phyloP scores from a whole-genome alignment of 345 rosid genomes.

The Rhizophora apiculata region DNA sequence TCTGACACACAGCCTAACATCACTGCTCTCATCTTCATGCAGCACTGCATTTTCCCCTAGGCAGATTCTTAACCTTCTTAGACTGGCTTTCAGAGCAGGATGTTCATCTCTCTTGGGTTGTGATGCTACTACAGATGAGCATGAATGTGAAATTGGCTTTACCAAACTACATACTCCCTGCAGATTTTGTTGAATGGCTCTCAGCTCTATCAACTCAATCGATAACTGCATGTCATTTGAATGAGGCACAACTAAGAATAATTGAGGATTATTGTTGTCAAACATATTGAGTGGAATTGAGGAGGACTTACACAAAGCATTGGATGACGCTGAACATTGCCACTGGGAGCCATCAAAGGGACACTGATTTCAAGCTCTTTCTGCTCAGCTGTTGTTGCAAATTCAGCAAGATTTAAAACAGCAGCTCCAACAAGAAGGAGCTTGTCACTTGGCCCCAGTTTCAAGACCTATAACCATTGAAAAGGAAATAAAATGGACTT shows the following conservation, averaged over 20 bases:
- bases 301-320: slow-evolving; percentile 33
- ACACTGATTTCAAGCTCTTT: slow-evolving; percentile 48
- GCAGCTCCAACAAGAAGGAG: slow-evolving; percentile 53
- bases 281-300: background rate
- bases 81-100: slow-evolving; percentile 49
- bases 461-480: slow-evolving; percentile 32
- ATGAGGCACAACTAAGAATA: background rate
- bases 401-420: slow-evolving; percentile 60
- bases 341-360: slow-evolving; percentile 43
- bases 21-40: slow-evolving; percentile 32
- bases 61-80: slow-evolving; percentile 44
- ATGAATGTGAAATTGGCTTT: slow-evolving; percentile 33
- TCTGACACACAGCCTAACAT: slow-evolving; percentile 27
- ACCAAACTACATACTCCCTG: slow-evolving; percentile 26
- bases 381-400: slow-evolving; percentile 46
- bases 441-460: slow-evolving; percentile 50
- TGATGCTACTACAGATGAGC: slow-evolving; percentile 22
- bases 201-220: slow-evolving; percentile 33
- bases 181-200: slow-evolving; percentile 24
- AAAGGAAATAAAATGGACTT: background rate
- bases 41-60: slow-evolving; percentile 38
- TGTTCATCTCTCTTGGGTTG: slow-evolving; percentile 33
- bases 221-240: slow-evolving; percentile 38
- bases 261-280: background rate
- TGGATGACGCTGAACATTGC: slow-evolving; percentile 39